Evolutionary conservation across 2,329 filamentous ascomycete genomes (phyloP).

Genomic region (Blumeria graminis): DNA sequence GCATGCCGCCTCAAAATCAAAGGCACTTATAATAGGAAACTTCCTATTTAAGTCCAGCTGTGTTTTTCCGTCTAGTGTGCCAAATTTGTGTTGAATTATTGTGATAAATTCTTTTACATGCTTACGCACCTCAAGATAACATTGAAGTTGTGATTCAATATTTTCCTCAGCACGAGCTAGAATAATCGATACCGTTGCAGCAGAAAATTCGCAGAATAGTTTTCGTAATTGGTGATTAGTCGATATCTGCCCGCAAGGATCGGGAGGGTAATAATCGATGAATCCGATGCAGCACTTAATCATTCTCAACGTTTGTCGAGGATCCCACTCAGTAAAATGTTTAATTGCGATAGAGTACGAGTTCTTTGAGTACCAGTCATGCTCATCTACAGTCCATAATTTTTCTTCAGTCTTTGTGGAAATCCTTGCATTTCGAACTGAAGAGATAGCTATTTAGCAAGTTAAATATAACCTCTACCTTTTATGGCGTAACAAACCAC

Average conservation of each 20-base stretch:
- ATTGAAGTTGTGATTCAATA: constrained; percentile 26
- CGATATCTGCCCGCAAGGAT: constrained; percentile 18
- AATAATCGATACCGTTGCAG: constrained; percentile 25
- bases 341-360: constrained; percentile 56
- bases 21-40: constrained; percentile 40
- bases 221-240: constrained; percentile 31
- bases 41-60: constrained; percentile 33
- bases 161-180: constrained; percentile 27
- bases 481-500: constrained; percentile 15
- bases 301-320: constrained; percentile 30
- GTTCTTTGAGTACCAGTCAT: constrained; percentile 68
- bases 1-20: constrained; percentile 57
- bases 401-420: constrained; percentile 12
- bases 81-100: constrained; percentile 18
- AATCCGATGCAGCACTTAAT: constrained; percentile 28
- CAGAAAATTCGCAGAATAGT: constrained; percentile 49
- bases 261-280: constrained; percentile 24
- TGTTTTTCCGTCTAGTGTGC: constrained; percentile 20
- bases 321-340: constrained; percentile 29
- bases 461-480: neutral
- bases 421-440: constrained; percentile 20
- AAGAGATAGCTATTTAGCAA: constrained; percentile 6
- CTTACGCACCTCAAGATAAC: constrained; percentile 35
- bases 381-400: constrained; percentile 35
- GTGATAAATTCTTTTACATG: constrained; percentile 35